phyloP scores from a whole-genome alignment of 257 asterid species.

The Scutellaria barbata region DNA sequence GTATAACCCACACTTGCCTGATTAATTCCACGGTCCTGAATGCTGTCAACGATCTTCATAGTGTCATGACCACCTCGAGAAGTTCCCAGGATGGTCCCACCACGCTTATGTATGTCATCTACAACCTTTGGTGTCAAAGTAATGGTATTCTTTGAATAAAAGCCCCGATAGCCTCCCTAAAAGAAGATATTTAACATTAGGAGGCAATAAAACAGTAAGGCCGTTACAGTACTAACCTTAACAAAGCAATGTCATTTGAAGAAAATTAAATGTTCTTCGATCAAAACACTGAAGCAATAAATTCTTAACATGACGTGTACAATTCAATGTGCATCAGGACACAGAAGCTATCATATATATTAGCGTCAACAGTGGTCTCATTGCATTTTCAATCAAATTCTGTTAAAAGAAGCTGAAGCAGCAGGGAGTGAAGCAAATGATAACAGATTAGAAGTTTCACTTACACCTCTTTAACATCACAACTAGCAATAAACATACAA shows the following conservation, averaged over 20 bases:
- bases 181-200: conserved; percentile 34
- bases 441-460: not conserved
- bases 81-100: conserved; percentile 91
- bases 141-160: conserved; percentile 58
- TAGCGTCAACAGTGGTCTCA: not conserved
- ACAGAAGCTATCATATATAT: conserved; percentile 11
- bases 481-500: conserved; percentile 15
- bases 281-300: conserved; percentile 6
- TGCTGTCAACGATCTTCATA: conserved; percentile 84
- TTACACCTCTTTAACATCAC: conserved; percentile 22
- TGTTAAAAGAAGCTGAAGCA: not conserved
- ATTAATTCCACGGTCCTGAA: conserved; percentile 93
- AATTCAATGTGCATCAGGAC: conserved; percentile 20
- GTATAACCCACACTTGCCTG: conserved; percentile 54
- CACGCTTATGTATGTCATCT: conserved; percentile 92
- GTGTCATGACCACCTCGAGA: conserved; percentile 98
- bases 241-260: conserved; percentile 28
- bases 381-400: not conserved
- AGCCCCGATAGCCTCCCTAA: conserved; percentile 67
- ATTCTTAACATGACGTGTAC: conserved; percentile 14
- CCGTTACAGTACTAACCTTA: not conserved
- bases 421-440: conserved; percentile 5
- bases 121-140: conserved; percentile 58
- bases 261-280: conserved; percentile 26
- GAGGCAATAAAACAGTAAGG: not conserved